A percentile compares a stretch with the other conserved stretches of the same genome.
phyloP scores from a whole-genome alignment of 164 flowering plant genomes.

The Vitis rotundifolia region DNA sequence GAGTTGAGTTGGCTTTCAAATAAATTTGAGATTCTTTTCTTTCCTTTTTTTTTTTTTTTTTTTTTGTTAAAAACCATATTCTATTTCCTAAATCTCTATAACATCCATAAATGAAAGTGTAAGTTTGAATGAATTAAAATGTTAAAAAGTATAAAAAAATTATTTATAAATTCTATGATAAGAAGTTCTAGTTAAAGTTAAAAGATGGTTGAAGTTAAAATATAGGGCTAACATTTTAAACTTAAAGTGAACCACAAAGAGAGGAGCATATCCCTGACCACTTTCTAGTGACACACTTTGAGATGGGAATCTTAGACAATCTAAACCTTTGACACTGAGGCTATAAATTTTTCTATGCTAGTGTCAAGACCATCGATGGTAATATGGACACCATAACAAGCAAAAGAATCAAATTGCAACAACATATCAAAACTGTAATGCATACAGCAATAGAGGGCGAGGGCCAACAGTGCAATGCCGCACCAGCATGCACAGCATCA shows the following conservation, averaged over 20 bases:
- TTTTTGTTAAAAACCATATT: too few relatives aligned
- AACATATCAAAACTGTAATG: background rate
- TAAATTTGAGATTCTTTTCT: too few relatives aligned
- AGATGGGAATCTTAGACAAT: background rate
- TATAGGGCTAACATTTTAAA: background rate
- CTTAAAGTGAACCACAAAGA: too few relatives aligned
- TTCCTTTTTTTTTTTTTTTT: too few relatives aligned
- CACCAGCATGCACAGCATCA: slow-evolving; percentile 97
- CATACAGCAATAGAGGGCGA: slow-evolving; percentile 89
- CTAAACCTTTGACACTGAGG: background rate
- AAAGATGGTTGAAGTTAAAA: background rate
- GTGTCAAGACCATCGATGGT: background rate
- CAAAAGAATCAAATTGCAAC: background rate
- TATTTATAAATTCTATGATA: background rate
- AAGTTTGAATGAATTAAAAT: background rate
- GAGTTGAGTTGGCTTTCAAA: too few relatives aligned
- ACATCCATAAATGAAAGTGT: background rate
- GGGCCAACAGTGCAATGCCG: slow-evolving; percentile 97
- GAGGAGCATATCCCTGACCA: too few relatives aligned
- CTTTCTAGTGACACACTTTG: background rate
- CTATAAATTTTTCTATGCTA: too few relatives aligned
- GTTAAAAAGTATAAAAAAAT: background rate
- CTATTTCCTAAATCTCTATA: background rate
- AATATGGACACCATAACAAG: background rate
- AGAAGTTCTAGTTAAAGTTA: background rate